These are phyloP conservation scores for Mycena floridula DNA, from an alignment of 768 basidiomycete species.

Conservation along the genomic window DNA sequence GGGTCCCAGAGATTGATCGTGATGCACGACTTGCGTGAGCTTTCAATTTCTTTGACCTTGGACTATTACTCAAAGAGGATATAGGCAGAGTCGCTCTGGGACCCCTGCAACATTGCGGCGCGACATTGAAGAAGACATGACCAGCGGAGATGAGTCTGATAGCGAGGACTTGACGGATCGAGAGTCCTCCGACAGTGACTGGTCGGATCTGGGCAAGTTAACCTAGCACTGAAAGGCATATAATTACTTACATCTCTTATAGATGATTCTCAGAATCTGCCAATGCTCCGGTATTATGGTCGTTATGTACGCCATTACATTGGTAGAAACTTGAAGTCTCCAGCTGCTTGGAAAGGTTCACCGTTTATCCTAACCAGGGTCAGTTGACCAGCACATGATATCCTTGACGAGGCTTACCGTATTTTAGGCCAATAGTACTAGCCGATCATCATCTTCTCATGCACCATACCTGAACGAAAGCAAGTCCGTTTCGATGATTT, in stretches of 20 bases:
- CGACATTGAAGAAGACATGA: constrained; percentile 37
- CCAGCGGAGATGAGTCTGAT: constrained; percentile 77
- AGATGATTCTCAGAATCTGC: constrained; percentile 12
- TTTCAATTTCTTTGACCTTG: neutral
- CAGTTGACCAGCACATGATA: too few relatives aligned
- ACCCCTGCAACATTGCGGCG: neutral
- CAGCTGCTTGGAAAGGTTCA: constrained; percentile 39
- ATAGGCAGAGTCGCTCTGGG: constrained; percentile 24
- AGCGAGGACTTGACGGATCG: constrained; percentile 61
- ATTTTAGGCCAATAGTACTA: too few relatives aligned
- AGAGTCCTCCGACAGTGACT: constrained; percentile 38
- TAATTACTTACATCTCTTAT: constrained; percentile 1
- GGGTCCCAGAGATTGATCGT: constrained; percentile 57
- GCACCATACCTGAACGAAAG: too few relatives aligned
- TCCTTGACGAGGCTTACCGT: too few relatives aligned
- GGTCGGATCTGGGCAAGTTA: constrained; percentile 42
- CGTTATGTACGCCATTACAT: constrained; percentile 43
- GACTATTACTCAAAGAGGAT: neutral
- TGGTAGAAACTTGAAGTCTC: constrained; percentile 23
- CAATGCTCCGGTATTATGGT: constrained; percentile 37
- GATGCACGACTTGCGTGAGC: constrained; percentile 70
- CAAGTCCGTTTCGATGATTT: too few relatives aligned
- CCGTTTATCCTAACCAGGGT: constrained; percentile 44
- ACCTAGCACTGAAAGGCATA: too few relatives aligned
- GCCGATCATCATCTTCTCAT: too few relatives aligned